These are phyloP conservation scores for Malania oleifera DNA, from an alignment of 164 flowering plant species.

Conservation along the genomic window DNA sequence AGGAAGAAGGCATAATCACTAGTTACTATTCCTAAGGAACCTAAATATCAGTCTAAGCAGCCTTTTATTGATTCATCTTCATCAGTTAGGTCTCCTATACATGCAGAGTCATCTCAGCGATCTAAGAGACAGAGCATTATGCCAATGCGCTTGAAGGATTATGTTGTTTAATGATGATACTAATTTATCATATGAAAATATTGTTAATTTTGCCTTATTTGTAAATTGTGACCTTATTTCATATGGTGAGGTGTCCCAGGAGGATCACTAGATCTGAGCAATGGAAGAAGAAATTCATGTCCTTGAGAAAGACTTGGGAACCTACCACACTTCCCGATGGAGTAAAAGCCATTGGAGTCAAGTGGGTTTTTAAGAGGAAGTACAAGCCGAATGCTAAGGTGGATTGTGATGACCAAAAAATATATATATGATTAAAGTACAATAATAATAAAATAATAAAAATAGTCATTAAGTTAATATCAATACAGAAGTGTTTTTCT, in stretches of 20 bases:
- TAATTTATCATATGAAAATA: no score
- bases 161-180: no score
- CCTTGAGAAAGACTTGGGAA: constrained; percentile 19
- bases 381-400: constrained; percentile 10
- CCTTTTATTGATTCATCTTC: not conserved
- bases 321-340: constrained; percentile 3
- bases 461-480: no score
- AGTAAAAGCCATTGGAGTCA: constrained; percentile 11
- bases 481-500: no score
- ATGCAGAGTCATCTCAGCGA: not conserved
- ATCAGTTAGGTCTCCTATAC: no score
- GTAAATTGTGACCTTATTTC: not conserved
- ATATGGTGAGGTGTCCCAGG: not conserved
- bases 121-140: not conserved
- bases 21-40: not conserved
- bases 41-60: not conserved
- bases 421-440: no score
- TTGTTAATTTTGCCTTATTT: no score
- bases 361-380: constrained; percentile 10
- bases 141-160: not conserved
- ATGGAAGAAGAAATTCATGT: constrained; percentile 11
- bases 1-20: not conserved
- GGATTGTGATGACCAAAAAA: not conserved
- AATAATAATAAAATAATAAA: no score
- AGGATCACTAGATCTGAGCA: not conserved